Evolutionary conservation across 352 stramenopile species (phyloP).

Genomic region (Paralagenidium karlingii): DNA sequence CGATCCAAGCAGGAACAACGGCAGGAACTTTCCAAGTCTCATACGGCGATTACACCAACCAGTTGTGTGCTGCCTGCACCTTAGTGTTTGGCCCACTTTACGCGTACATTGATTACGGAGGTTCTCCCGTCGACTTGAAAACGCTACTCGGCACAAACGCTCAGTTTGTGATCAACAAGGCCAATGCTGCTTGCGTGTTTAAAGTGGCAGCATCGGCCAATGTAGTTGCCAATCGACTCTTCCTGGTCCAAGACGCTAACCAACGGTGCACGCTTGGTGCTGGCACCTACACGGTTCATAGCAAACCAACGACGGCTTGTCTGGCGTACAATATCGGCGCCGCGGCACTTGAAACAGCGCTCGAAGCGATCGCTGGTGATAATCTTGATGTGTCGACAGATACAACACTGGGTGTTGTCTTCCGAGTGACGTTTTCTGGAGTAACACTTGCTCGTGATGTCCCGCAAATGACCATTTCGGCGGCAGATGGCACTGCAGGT

Average conservation of each 20-base stretch:
- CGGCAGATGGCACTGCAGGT: constrained; percentile 35
- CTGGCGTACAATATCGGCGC: constrained; percentile 19
- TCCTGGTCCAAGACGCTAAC: constrained; percentile 15
- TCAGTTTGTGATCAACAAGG: constrained; percentile 42
- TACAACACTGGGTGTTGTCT: constrained; percentile 32
- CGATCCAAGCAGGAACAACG: constrained; percentile 40
- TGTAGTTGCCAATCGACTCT: constrained; percentile 20
- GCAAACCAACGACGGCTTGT: constrained; percentile 32
- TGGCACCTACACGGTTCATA: constrained; percentile 33
- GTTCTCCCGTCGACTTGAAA: constrained; percentile 39
- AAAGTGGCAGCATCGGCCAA: constrained; percentile 22
- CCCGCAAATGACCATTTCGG: constrained; percentile 23
- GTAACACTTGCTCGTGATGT: constrained; percentile 33
- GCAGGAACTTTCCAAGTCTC: constrained; percentile 61
- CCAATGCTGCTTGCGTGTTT: constrained; percentile 32
- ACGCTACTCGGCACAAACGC: constrained; percentile 61
- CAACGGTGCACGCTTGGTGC: constrained; percentile 18
- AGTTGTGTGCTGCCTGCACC: constrained; percentile 20
- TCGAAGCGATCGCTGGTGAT: constrained; percentile 37
- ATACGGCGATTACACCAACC: constrained; percentile 18
- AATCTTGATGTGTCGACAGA: constrained; percentile 50
- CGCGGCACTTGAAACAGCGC: constrained; percentile 10
- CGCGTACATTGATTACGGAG: constrained; percentile 53
- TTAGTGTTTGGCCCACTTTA: constrained; percentile 24
- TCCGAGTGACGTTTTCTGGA: constrained; percentile 84